Conservation (phyloP, 2,329 filamentous ascomycete species). For the Aspergillus caelatus region DNA sequence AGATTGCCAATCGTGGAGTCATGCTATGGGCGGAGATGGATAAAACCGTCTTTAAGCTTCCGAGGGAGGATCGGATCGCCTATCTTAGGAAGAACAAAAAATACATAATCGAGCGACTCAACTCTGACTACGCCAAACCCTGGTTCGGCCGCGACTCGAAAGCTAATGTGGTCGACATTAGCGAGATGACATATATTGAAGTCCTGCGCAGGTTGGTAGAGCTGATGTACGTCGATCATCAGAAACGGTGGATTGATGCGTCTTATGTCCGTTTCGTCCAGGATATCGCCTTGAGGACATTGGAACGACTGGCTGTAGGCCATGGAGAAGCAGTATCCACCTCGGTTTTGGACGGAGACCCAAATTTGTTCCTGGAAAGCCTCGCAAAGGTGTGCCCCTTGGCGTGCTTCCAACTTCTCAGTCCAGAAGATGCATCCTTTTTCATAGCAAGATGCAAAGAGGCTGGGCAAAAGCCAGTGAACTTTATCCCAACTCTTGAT, state of each 20-base stretch:
- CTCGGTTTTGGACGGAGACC: neutral
- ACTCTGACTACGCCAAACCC: constrained; percentile 90
- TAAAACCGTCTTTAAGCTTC: constrained; percentile 22
- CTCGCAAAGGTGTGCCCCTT: neutral
- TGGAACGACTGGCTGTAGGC: constrained; percentile 65
- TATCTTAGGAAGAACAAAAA: constrained; percentile 72
- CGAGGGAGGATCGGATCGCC: constrained; percentile 55
- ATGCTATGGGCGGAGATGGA: constrained; percentile 45
- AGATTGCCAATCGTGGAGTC: constrained; percentile 42
- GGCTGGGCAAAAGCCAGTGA: constrained; percentile 87
- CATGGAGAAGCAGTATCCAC: constrained; percentile 34
- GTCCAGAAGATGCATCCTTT: constrained; percentile 93
- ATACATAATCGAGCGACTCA: constrained; percentile 87
- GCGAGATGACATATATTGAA: constrained; percentile 91
- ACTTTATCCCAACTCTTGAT: constrained; percentile 87
- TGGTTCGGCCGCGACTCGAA: constrained; percentile 85
- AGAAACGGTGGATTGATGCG: constrained; percentile 82
- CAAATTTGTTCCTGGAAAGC: no score
- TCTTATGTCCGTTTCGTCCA: constrained; percentile 78
- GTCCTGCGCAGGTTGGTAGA: constrained; percentile 81
- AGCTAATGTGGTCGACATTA: constrained; percentile 76
- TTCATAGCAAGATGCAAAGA: constrained; percentile 87
- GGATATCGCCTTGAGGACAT: constrained; percentile 89
- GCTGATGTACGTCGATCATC: constrained; percentile 83
- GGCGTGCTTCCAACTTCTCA: constrained; percentile 63